Evolutionary conservation across 345 rosid species (phyloP).

Genomic region (Dipteronia sinensis): DNA sequence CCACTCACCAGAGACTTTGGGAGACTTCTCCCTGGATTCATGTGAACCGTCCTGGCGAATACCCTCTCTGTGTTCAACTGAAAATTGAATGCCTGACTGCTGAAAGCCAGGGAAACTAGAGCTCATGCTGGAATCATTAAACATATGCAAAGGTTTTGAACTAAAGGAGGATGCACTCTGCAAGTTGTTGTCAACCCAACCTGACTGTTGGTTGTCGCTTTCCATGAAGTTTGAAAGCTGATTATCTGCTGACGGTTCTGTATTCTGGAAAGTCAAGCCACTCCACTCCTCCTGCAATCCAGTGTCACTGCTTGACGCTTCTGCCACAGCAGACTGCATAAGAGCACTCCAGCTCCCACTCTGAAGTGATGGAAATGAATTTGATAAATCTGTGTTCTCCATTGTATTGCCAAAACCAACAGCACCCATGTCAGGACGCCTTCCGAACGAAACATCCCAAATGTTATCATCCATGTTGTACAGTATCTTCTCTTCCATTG

Average conservation of each 20-base stretch:
- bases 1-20: conserved; percentile 39
- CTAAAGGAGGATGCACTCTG: conserved; percentile 42
- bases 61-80: conserved; percentile 38
- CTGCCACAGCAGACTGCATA: conserved; percentile 91
- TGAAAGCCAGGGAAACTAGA: conserved; percentile 53
- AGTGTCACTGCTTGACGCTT: conserved; percentile 73
- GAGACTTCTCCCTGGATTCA: conserved; percentile 40
- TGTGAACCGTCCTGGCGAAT: conserved; percentile 35
- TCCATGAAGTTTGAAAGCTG: conserved; percentile 45
- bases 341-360: conserved; percentile 98
- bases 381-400: conserved; percentile 43
- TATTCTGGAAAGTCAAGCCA: conserved; percentile 60
- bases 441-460: conserved; percentile 53
- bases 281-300: conserved; percentile 74
- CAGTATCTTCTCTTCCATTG: conserved; percentile 78
- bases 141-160: conserved; percentile 33
- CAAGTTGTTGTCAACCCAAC: conserved; percentile 50
- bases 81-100: conserved; percentile 41
- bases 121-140: conserved; percentile 32
- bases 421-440: conserved; percentile 36
- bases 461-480: conserved; percentile 65
- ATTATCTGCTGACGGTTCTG: conserved; percentile 49
- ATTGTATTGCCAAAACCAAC: conserved; percentile 47
- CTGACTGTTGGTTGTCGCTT: conserved; percentile 50
- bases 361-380: conserved; percentile 59